Evolutionary conservation across 1,139 yeast species (phyloP).

Genomic region (Blastobotrys ciferrii): DNA sequence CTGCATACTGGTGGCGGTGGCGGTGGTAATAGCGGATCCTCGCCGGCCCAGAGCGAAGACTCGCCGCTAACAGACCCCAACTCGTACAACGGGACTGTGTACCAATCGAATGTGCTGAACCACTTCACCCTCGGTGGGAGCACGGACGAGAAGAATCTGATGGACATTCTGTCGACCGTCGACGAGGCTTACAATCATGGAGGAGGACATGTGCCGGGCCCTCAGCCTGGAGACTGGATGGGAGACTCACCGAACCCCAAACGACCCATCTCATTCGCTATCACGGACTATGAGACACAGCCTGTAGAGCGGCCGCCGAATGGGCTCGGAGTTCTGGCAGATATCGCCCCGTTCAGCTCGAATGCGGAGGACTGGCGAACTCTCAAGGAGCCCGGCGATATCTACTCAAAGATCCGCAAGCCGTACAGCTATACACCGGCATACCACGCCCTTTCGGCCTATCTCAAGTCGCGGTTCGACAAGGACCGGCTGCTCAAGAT

Average conservation of each 20-base stretch:
- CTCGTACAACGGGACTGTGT: slow-evolving; percentile 15
- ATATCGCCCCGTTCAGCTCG: slow-evolving; percentile 14
- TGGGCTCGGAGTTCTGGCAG: slow-evolving; percentile 14
- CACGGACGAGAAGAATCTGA: slow-evolving; percentile 18
- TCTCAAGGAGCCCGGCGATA: slow-evolving; percentile 60
- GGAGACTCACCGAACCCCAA: slow-evolving; percentile 22
- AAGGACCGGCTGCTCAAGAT: slow-evolving; percentile 70
- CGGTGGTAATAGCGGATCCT: background rate
- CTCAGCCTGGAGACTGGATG: slow-evolving; percentile 22
- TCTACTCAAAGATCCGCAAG: slow-evolving; percentile 65
- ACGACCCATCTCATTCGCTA: slow-evolving; percentile 30
- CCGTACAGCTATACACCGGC: slow-evolving; percentile 93
- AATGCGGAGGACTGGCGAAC: slow-evolving; percentile 39
- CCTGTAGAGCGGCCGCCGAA: slow-evolving; percentile 4
- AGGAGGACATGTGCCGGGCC: background rate
- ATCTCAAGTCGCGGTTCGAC: slow-evolving; percentile 68
- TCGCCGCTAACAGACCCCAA: slow-evolving; percentile 20
- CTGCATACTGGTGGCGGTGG: slow-evolving; percentile 39
- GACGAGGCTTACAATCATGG: slow-evolving; percentile 15
- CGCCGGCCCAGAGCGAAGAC: slow-evolving; percentile 23
- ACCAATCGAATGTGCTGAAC: slow-evolving; percentile 17
- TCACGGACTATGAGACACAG: slow-evolving; percentile 18
- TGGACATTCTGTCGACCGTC: slow-evolving; percentile 27
- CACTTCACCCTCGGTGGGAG: slow-evolving; percentile 18
- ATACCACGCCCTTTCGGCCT: slow-evolving; percentile 75